Evolutionary conservation across 2,329 filamentous ascomycete genomes (phyloP), one percentile per base, ranked within the genome.

Genomic region (Fusarium piperis): DNA sequence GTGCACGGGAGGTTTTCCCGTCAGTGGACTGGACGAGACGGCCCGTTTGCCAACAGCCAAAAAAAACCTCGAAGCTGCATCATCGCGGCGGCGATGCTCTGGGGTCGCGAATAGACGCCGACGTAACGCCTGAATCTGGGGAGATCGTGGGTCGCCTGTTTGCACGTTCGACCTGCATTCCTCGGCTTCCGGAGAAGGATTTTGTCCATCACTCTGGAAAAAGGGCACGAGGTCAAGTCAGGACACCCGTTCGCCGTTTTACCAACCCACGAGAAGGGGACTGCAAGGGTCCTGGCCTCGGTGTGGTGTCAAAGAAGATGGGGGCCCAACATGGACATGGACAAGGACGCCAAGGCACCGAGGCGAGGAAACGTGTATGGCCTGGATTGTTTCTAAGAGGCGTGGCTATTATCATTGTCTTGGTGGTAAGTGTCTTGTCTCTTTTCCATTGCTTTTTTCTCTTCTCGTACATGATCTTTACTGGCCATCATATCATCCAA

Each of bases 361-460:
- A 44, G 55, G 35, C 33, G 58, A 68, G 53, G 53, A 74, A 70
- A 57, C 60, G 58, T 36, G 36, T 59, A 33, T 65, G 73, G 60
- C 38, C 62, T 53, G 62, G 65, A 51, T 52, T 72, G n/a, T 39
- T 61, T 53, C 60, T 65, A 26, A 46, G 56, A 38, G 57, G 59
- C 53, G 36, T 67, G 65, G 68, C 41, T 48, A 52, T 74, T 28
- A 52, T 66, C 64, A 39, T 71, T 44, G 60, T 74, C 62, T 60
- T 73, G 62, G 60, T 76, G 69, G 74, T 76, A 60, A 76, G 74
- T 76, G 64, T 33, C 9, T 26, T 56, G 44, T 12, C 30, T 46
- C 8, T 73, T 23, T 60, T 57, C 56, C 36, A 23, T 48, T 57
- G 32, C 36, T 63, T 60, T 39, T 39, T 20, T 48, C 52, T 63